Base-by-base conservation (phyloP, 768 basidiomycete species). In the Boletus pseudo-olivaceus region DNA sequence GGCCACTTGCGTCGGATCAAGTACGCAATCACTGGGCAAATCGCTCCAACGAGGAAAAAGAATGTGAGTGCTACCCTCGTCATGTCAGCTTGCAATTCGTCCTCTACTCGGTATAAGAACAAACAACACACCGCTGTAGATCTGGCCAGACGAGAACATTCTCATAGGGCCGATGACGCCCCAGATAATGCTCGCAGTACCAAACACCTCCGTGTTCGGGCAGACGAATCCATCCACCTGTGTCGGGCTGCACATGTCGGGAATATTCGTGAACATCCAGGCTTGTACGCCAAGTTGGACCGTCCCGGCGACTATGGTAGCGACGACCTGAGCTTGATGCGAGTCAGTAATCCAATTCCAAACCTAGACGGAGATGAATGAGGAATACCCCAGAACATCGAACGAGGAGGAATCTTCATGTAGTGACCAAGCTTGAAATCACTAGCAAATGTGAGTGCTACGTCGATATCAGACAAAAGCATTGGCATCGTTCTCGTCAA, bases 371-470 rank as follows among this genome's bases (percentile, higher is more conserved):
- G 3, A 20, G 15, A n/a, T 39, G 8, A 12, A 19, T 20, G 9
- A 12, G 8, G 48, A 63, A 4, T 44, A 63, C 76, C 74, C 78
- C 81, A 80, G 62, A 87, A 87, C 79, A 87, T 85, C 0, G 82
- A 74, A 19, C 84, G 75, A 40, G 82, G 84, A 12, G 85, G 82
- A 37, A 88, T 74, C 75, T 84, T 81, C 79, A 85, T 85, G 73
- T 77, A 87, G 72, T 89, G 86, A 49, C 88, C 88, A 34, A 90
- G 76, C 70, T 90, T 90, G 69, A 89, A 84, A 66, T 89, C 88
- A 44, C 78, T 75, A 4, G 84, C 76, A 66, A 88, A 88, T 53
- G 77, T 72, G 67, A 88, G 78, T 1, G 84, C 87, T 55, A 45
- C 3, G 10, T 17, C 11, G 9, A 44, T 3, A 33, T 63, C 11